Evolutionary conservation across 805 yeast species (phyloP), one percentile per base, ranked within the genome.

Genomic region (Cephaloascus albidus): DNA sequence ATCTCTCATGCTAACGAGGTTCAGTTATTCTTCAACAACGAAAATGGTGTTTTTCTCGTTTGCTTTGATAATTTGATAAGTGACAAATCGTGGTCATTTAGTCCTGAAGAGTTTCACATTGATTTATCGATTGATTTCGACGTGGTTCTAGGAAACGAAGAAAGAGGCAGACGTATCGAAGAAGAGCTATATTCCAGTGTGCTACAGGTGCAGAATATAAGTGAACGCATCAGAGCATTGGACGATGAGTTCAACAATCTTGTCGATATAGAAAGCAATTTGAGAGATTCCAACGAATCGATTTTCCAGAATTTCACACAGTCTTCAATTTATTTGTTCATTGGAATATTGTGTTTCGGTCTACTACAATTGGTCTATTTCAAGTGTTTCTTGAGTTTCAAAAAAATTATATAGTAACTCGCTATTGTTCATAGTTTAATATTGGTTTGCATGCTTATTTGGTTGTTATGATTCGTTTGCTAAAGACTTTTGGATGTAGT

Each of bases 381-480:
- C 28, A 23, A 23, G 12, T 23, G 12, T 12, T 23, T 8, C 12
- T 23, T 23, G 28, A 23, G 12, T 23, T 23, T 23, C 28, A 23
- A 23, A 12, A 23, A 23, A 12, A 23, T 23, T 8, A 23, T 23
- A 23, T 23, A 12, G 12, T 23, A 23, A n/a, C n/a, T n/a, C n/a
- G n/a, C n/a, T n/a, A n/a, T n/a, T n/a, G n/a, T n/a, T n/a, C n/a
- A n/a, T n/a, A n/a, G n/a, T 15, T 44, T 63, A 17, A 46, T 65
- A 1, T 65, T 65, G 46, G 71, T 70, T 5, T 55, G 65, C 0
- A 61, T 57, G 45, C 60, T 49, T 36, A 49, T 46, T 28, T 39
- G 40, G 4, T 20, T n/a, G 31, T 15, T 43, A n/a, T 48, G 48
- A 32, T 18, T 44, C 5, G 48, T 52, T 6, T 54, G 53, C 39